Conservation (phyloP, 306 rosid genomes). For the Alnus rubra region DNA sequence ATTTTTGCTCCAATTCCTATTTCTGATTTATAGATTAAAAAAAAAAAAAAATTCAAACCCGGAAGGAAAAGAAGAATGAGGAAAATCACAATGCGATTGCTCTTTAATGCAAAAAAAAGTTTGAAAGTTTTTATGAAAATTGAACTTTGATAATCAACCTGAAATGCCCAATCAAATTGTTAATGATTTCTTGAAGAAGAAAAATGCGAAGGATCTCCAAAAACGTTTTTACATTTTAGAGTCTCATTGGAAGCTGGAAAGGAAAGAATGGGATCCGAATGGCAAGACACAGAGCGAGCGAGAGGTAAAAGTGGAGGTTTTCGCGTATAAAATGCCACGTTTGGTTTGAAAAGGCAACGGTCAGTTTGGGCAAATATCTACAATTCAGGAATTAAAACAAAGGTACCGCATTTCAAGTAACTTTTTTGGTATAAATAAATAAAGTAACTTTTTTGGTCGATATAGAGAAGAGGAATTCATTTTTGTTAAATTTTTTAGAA, state of each 20-base stretch:
- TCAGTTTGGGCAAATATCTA: not conserved
- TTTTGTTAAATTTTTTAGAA: no score
- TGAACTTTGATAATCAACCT: not conserved
- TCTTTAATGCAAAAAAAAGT: not conserved
- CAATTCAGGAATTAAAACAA: no score
- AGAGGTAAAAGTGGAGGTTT: constrained; percentile 29
- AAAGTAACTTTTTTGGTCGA: no score
- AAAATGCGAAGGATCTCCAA: not conserved
- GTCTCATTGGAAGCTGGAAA: constrained; percentile 25
- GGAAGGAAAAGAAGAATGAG: not conserved
- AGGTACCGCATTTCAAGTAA: no score
- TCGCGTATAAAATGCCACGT: constrained; percentile 43
- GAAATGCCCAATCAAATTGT: not conserved
- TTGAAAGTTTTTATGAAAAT: not conserved
- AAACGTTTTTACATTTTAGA: constrained; percentile 9
- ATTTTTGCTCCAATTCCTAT: not conserved
- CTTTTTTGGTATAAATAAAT: no score
- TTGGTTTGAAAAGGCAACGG: constrained; percentile 44
- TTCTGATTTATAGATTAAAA: not conserved
- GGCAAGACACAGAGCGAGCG: constrained; percentile 20
- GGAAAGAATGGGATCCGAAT: constrained; percentile 43
- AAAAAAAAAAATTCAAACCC: not conserved
- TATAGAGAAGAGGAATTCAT: no score
- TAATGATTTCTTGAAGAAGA: not conserved
- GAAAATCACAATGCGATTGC: not conserved